Base-by-base conservation (phyloP, 164 flowering plant genomes). In the Vitis labrusca region DNA sequence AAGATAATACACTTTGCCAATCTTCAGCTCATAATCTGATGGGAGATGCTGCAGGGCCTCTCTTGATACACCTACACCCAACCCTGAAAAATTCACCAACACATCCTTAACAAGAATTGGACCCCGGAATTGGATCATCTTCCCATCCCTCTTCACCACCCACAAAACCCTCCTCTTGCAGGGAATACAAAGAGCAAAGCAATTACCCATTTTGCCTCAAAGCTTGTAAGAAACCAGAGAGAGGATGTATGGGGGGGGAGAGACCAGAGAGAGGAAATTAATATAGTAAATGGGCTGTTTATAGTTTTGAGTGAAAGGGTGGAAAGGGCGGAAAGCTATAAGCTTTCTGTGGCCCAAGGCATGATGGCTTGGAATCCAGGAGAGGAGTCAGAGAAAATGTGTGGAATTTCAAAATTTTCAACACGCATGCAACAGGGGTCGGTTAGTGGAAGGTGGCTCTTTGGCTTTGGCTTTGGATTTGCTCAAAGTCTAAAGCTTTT, bases 401-500 rank as follows among this genome's bases (percentile, higher is more conserved):
- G 44, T 55, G 29, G n/a, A n/a, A 9, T 2, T 37, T 2, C 6
- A 56, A 49, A 13, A 14, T 64, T 65, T 29, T 71, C 68, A 48
- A 57, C 68, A 56, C 68, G 74, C 74, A 71, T 71, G 74, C 74
- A 49, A 54, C 12, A 59, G 5, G 10, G 61, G 64, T 68, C 69
- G 76, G 83, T 61, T 74, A 81, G 82, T 81, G 86, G 86, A 63
- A 27, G 70, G 32, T 76, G 59, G 76, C 63, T 75, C 64, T 60
- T 61, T 16, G 49, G 65, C 63, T 56, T 64, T 52, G 59, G 49
- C 54, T 73, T 19, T 27, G 16, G 29, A 50, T 9, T 49, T 19
- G 27, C 27, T 23, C 27, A 8, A 9, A n/a, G 9, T 8, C 37
- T 1, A n/a, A 16, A 49, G 44, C 44, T 37, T 37, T 37, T 37